phyloP scores from a whole-genome alignment of 345 rosid species.

The Brassica rapa region DNA sequence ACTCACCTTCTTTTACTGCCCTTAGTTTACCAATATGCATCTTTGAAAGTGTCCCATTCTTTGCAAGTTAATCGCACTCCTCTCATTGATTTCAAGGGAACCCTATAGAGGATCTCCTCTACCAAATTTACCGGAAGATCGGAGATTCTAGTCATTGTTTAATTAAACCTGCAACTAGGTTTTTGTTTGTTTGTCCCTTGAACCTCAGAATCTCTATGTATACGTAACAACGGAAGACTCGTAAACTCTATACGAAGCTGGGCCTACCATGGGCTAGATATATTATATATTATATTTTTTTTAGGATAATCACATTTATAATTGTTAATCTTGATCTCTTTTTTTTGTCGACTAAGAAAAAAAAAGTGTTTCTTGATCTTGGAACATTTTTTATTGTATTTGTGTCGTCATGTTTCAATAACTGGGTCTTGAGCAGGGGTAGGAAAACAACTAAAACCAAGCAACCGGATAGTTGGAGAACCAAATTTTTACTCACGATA shows the following conservation, averaged over 20 bases:
- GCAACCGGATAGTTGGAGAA: background rate
- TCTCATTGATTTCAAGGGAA: background rate
- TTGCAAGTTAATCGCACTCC: conserved; percentile 4
- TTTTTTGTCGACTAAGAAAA: background rate
- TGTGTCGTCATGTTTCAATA: background rate
- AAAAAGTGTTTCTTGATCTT: background rate
- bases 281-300: background rate
- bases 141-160: background rate
- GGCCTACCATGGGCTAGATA: background rate
- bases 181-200: background rate
- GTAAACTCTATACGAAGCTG: background rate
- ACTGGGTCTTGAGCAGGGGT: background rate
- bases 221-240: background rate
- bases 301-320: background rate
- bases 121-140: background rate
- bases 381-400: background rate
- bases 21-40: background rate
- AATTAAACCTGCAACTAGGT: background rate
- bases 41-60: conserved; percentile 2
- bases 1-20: background rate
- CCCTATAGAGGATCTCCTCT: background rate
- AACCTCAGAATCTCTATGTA: background rate
- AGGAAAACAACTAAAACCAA: background rate
- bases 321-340: background rate
- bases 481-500: background rate